phyloP scores from a whole-genome alignment of 805 yeast genomes.

The Groenewaldozyma salmanticensis region DNA sequence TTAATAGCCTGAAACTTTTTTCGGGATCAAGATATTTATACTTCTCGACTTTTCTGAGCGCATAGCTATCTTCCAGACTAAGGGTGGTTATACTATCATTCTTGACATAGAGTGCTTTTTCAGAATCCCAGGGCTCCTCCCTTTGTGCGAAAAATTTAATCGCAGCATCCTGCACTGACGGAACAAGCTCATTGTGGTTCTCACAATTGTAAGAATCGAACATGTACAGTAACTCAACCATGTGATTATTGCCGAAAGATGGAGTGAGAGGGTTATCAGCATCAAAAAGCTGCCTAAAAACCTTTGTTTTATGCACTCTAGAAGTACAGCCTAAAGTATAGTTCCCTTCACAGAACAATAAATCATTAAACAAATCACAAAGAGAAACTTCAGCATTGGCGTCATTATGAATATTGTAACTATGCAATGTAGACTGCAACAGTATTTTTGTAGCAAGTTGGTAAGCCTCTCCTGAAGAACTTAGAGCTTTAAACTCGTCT shows the following conservation, averaged over 20 bases:
- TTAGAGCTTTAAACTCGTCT: constrained; percentile 2
- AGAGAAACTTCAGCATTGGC: constrained; percentile 1
- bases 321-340: constrained; percentile 8
- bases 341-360: constrained; percentile 13
- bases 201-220: constrained; percentile 21
- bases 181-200: constrained; percentile 11
- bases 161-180: constrained; percentile 21
- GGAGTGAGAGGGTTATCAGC: constrained; percentile 23
- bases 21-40: neutral
- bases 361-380: constrained; percentile 15
- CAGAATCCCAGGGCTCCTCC: constrained; percentile 22
- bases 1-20: neutral
- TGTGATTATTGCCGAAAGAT: constrained; percentile 24
- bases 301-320: constrained; percentile 10
- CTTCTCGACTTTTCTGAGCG: constrained; percentile 6
- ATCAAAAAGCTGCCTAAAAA: constrained; percentile 24
- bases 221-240: constrained; percentile 27
- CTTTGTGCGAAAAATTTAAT: constrained; percentile 18
- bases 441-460: neutral
- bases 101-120: constrained; percentile 6
- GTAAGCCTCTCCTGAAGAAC: neutral
- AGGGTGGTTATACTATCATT: constrained; percentile 3
- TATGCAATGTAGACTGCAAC: neutral
- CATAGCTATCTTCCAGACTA: neutral
- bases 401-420: neutral